Conservation (phyloP, 2,329 filamentous ascomycete species). For the Botrytis cinerea region DNA sequence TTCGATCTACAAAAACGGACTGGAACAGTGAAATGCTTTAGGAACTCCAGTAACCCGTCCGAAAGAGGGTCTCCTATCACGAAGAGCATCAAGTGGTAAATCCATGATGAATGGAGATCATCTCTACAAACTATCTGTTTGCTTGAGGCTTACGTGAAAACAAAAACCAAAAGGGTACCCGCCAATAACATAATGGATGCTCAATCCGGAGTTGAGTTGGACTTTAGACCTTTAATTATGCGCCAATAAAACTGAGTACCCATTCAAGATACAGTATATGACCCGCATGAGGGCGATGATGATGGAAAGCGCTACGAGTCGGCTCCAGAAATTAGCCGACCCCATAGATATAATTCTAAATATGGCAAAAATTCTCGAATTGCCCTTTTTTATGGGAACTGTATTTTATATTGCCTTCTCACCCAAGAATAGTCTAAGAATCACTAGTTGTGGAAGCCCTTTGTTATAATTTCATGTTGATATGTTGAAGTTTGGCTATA, state of each 20-base stretch:
- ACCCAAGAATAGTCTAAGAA: neutral
- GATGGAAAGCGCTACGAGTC: neutral
- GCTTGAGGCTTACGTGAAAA: neutral
- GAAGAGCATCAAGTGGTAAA: slow-evolving; percentile 1
- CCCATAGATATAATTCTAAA: neutral
- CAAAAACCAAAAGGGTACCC: too few species aligned
- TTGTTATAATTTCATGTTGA: neutral
- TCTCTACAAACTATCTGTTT: neutral
- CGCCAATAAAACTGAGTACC: neutral
- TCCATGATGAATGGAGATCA: neutral
- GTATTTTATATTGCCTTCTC: neutral
- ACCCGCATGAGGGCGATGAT: neutral
- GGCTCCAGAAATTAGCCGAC: neutral
- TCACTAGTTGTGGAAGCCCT: neutral
- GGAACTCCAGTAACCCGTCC: neutral
- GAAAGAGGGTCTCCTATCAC: neutral
- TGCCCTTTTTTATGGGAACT: neutral
- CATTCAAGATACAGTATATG: neutral
- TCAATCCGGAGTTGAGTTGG: neutral
- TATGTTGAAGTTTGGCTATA: neutral
- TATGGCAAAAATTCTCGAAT: neutral
- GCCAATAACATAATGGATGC: too few species aligned
- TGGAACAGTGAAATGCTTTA: slow-evolving; percentile 9
- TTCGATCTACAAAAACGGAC: neutral
- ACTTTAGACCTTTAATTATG: too few species aligned